These are phyloP conservation scores for Tetrahymena elliotti DNA, from an alignment of 73 alveolate species.

Conservation along the genomic window DNA sequence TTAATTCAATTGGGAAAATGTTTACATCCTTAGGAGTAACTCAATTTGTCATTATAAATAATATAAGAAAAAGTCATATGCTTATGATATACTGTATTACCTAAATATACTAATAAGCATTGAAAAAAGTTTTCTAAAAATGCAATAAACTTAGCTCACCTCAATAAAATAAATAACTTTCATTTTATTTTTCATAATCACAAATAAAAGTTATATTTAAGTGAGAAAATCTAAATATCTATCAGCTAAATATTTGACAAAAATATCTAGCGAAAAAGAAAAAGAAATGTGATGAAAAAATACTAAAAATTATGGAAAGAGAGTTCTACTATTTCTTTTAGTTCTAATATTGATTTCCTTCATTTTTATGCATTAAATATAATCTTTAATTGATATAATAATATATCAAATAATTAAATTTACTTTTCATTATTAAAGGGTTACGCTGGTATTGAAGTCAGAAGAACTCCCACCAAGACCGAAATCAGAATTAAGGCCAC, in stretches of 20 bases:
- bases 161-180: no score
- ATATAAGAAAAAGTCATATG: no score
- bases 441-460: slow-evolving; percentile 81
- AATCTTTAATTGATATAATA: no score
- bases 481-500: slow-evolving; percentile 81
- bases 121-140: no score
- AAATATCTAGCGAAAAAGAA: neutral
- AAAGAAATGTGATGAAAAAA: neutral
- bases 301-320: neutral
- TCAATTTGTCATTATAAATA: neutral
- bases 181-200: neutral
- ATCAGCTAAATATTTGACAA: neutral
- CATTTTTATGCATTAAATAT: no score
- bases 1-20: neutral
- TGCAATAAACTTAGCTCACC: neutral
- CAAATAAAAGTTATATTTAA: no score
- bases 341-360: no score
- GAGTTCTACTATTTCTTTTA: neutral
- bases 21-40: neutral
- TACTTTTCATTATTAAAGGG: no score
- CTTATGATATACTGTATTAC: no score
- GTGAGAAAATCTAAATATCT: neutral
- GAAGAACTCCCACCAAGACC: slow-evolving; percentile 71
- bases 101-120: no score
- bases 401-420: no score